Evolutionary conservation across 257 asterid species (phyloP).

Genomic region (Nicotiana paniculata): DNA sequence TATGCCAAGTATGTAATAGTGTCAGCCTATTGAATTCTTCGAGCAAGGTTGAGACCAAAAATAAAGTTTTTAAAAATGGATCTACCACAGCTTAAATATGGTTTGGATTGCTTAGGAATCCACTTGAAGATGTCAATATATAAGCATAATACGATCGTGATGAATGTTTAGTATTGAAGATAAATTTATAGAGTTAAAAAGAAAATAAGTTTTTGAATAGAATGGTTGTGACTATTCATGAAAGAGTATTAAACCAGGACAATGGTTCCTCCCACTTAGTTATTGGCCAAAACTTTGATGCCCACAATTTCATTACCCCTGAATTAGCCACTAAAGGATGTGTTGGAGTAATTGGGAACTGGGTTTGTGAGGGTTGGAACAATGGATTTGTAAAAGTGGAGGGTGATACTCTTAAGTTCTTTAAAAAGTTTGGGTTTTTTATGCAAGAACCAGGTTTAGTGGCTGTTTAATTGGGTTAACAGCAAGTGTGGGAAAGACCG

Average conservation of each 20-base stretch:
- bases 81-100: too few relatives aligned
- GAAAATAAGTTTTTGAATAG: too few relatives aligned
- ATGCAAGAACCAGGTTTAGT: constrained; percentile 16
- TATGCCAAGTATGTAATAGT: too few relatives aligned
- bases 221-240: too few relatives aligned
- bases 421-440: constrained; percentile 13
- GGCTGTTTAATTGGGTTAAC: constrained; percentile 27
- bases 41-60: too few relatives aligned
- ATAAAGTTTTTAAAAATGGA: too few relatives aligned
- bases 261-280: constrained; percentile 28
- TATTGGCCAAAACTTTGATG: constrained; percentile 23
- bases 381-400: constrained; percentile 22
- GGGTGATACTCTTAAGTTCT: neutral
- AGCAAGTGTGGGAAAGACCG: constrained; percentile 33
- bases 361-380: constrained; percentile 15
- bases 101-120: too few relatives aligned
- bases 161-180: too few relatives aligned
- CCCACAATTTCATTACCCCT: constrained; percentile 25
- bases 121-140: too few relatives aligned
- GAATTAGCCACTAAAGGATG: constrained; percentile 12
- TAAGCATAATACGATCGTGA: too few relatives aligned
- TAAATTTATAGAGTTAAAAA: too few relatives aligned
- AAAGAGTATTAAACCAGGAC: constrained; percentile 9
- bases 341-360: constrained; percentile 23
- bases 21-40: too few relatives aligned